Evolutionary conservation across 2,329 filamentous ascomycete species (phyloP).

Genomic region (Hypoxylon sp.): DNA sequence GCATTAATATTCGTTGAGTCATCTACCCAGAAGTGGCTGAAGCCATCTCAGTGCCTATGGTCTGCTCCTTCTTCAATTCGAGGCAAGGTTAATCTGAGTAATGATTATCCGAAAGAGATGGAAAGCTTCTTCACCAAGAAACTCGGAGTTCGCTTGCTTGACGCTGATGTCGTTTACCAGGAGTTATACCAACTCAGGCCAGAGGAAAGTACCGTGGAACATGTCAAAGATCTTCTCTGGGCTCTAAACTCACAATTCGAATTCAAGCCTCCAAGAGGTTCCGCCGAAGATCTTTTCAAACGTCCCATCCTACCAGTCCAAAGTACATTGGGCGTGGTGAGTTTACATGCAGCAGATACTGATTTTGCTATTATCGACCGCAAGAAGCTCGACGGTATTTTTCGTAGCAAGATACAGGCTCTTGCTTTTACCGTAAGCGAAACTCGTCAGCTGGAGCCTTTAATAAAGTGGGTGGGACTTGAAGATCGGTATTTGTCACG

Average conservation of each 20-base stretch:
- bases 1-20: conserved; percentile 1
- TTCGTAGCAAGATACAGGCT: conserved; percentile 43
- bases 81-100: conserved; percentile 14
- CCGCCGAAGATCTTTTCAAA: conserved; percentile 1
- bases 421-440: conserved; percentile 51
- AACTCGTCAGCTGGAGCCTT: conserved; percentile 40
- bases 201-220: conserved; percentile 2
- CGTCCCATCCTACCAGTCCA: conserved; percentile 42
- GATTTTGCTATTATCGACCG: conserved; percentile 50
- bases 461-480: conserved; percentile 49
- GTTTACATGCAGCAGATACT: conserved; percentile 1
- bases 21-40: conserved; percentile 9
- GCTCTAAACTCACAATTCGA: conserved; percentile 48
- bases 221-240: conserved; percentile 46
- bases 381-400: conserved; percentile 40
- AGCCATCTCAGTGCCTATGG: conserved; percentile 13
- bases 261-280: background rate
- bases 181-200: conserved; percentile 12
- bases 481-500: conserved; percentile 47
- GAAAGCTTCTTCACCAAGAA: conserved; percentile 10
- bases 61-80: conserved; percentile 12
- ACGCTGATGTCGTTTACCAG: conserved; percentile 18
- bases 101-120: conserved; percentile 6
- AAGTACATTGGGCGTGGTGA: conserved; percentile 27
- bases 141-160: conserved; percentile 10